phyloP scores from a whole-genome alignment of 805 yeast genomes.

The Saccharomycopsis sp. region DNA sequence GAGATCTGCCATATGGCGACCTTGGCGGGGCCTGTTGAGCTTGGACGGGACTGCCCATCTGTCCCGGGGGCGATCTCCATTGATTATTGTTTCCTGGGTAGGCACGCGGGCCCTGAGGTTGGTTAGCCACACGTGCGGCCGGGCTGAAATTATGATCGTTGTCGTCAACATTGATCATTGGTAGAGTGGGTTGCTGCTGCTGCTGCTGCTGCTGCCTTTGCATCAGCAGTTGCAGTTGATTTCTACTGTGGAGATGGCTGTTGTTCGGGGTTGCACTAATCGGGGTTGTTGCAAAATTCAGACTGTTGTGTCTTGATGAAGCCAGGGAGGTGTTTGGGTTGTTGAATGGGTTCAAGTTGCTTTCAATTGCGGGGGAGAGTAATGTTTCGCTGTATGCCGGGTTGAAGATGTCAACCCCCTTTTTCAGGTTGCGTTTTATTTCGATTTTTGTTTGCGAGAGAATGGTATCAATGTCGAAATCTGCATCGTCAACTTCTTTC shows the following conservation, averaged over 20 bases:
- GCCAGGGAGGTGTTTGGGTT: neutral
- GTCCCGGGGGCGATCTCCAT: too few species aligned
- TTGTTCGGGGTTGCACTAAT: too few species aligned
- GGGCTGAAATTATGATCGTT: too few species aligned
- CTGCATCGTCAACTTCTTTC: conserved; percentile 19
- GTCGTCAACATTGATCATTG: conserved; percentile 14
- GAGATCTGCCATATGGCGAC: too few species aligned
- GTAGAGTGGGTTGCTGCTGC: conserved; percentile 15
- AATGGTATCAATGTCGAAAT: conserved; percentile 15
- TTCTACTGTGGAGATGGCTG: too few species aligned
- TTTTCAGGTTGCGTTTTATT: conserved; percentile 8
- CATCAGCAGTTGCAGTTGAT: too few species aligned
- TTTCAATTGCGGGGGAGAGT: conserved; percentile 15
- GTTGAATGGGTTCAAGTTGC: neutral
- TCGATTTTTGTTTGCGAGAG: conserved; percentile 9
- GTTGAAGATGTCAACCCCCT: conserved; percentile 20
- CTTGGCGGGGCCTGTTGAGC: too few species aligned
- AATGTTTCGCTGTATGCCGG: conserved; percentile 19
- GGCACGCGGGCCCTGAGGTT: neutral
- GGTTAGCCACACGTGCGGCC: too few species aligned
- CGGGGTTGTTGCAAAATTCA: too few species aligned
- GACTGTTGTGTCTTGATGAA: neutral
- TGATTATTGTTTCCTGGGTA: too few species aligned
- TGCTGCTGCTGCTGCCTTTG: too few species aligned
- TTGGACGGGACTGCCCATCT: too few species aligned